A percentile compares a stretch with the other conserved stretches of the same genome.
phyloP scores from a whole-genome alignment of 1,284 basidiomycete species.

The Omphalotus olearius region DNA sequence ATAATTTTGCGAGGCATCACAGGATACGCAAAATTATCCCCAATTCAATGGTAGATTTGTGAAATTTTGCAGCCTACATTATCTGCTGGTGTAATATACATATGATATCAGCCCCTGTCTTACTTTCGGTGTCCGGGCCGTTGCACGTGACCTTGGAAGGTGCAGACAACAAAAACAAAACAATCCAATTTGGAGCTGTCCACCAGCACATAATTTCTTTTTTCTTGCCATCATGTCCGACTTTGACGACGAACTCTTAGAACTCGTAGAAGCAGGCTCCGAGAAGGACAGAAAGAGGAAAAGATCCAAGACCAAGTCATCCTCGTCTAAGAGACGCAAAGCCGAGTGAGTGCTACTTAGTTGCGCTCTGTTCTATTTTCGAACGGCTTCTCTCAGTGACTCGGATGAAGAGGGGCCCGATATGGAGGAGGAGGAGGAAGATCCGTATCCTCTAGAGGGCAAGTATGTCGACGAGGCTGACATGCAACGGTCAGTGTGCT shows the following conservation, averaged over 20 bases:
- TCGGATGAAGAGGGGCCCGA: conserved; percentile 51
- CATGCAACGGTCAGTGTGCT: conserved; percentile 61
- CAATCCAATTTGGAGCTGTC: neutral
- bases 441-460: conserved; percentile 87
- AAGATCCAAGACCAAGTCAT: conserved; percentile 26
- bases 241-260: conserved; percentile 53
- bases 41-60: too few relatives aligned
- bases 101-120: too few relatives aligned
- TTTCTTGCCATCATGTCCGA: conserved; percentile 50
- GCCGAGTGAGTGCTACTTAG: conserved; percentile 31
- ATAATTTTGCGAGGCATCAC: conserved; percentile 28
- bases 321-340: conserved; percentile 36
- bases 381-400: conserved; percentile 26
- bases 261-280: conserved; percentile 33
- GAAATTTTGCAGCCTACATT: too few relatives aligned
- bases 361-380: conserved; percentile 11
- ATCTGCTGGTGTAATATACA: too few relatives aligned
- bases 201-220: neutral
- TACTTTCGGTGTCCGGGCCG: too few relatives aligned
- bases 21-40: too few relatives aligned
- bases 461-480: conserved; percentile 86
- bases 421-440: conserved; percentile 48
- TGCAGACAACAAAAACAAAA: too few relatives aligned
- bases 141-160: too few relatives aligned
- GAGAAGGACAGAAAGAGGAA: conserved; percentile 36